Evolutionary conservation across 2,329 filamentous ascomycete species (phyloP).

Genomic region (Macroventuria anomochaeta): DNA sequence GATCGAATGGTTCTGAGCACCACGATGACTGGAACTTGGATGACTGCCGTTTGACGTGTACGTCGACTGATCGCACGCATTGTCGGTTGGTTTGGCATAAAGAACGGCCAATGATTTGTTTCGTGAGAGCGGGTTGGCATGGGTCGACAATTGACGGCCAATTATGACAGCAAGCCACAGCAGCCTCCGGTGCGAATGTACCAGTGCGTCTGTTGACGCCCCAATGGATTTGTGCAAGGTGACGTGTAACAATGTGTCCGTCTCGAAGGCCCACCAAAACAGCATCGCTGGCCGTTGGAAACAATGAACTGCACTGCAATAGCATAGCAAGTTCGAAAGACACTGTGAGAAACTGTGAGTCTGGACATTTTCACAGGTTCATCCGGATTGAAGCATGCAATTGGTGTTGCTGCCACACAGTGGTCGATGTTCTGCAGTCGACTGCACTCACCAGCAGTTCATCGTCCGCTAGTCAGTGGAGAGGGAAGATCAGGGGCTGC

Average conservation of each 20-base stretch:
- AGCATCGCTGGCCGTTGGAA: not conserved
- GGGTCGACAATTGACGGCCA: constrained; percentile 6
- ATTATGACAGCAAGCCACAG: constrained; percentile 11
- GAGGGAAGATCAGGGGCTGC: constrained; percentile 32
- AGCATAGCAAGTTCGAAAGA: not conserved
- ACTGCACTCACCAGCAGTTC: constrained; percentile 33
- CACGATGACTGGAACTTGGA: not conserved
- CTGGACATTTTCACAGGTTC: not conserved
- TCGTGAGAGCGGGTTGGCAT: constrained; percentile 4
- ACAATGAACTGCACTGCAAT: not conserved
- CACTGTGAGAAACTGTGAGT: too few relatives aligned
- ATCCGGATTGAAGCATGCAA: not conserved
- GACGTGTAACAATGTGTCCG: constrained; percentile 14
- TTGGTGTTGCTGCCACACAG: constrained; percentile 5
- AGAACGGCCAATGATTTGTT: not conserved
- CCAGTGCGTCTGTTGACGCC: not conserved
- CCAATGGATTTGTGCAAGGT: constrained; percentile 16
- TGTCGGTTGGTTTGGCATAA: not conserved
- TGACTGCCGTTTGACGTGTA: not conserved
- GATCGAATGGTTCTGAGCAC: not conserved
- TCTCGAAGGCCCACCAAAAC: constrained; percentile 8
- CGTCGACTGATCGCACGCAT: not conserved
- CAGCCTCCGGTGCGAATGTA: constrained; percentile 9
- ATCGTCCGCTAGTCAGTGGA: constrained; percentile 19
- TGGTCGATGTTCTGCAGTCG: constrained; percentile 15